Conservation (phyloP, 2,329 filamentous ascomycete species). For the Decorospora gaudefroyi region DNA sequence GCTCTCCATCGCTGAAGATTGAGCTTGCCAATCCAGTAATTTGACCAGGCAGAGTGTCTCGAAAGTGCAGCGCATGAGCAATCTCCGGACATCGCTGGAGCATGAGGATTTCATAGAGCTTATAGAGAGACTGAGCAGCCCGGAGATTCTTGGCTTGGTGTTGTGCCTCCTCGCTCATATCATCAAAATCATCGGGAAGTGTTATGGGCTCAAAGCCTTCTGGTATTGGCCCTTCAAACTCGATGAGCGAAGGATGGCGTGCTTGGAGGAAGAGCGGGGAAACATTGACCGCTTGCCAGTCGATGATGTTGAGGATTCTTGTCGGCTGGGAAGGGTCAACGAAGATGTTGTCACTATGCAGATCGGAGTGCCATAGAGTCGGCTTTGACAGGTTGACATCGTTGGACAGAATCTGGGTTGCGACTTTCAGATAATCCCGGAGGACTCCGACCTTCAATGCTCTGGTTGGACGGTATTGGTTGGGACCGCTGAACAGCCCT, state of each 20-base stretch:
- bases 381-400: conserved; percentile 23
- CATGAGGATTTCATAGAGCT: conserved; percentile 25
- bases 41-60: conserved; percentile 19
- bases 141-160: conserved; percentile 21
- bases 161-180: conserved; percentile 21
- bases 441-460: conserved; percentile 30
- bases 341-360: conserved; percentile 44
- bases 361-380: conserved; percentile 40
- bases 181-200: conserved; percentile 23
- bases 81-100: conserved; percentile 22
- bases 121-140: conserved; percentile 28
- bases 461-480: conserved; percentile 31
- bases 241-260: conserved; percentile 31
- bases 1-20: conserved; percentile 26
- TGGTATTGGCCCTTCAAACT: conserved; percentile 29
- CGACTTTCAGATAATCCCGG: conserved; percentile 34
- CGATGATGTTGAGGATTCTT: conserved; percentile 40
- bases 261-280: conserved; percentile 36
- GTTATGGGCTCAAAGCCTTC: conserved; percentile 17
- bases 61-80: conserved; percentile 19
- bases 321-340: conserved; percentile 36
- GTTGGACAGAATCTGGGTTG: conserved; percentile 29
- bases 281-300: conserved; percentile 42
- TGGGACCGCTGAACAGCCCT: conserved; percentile 29
- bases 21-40: conserved; percentile 23